These are phyloP conservation scores for Aureobasidium sp. DNA, from an alignment of 2,329 filamentous ascomycete genomes.

Conservation along the genomic window DNA sequence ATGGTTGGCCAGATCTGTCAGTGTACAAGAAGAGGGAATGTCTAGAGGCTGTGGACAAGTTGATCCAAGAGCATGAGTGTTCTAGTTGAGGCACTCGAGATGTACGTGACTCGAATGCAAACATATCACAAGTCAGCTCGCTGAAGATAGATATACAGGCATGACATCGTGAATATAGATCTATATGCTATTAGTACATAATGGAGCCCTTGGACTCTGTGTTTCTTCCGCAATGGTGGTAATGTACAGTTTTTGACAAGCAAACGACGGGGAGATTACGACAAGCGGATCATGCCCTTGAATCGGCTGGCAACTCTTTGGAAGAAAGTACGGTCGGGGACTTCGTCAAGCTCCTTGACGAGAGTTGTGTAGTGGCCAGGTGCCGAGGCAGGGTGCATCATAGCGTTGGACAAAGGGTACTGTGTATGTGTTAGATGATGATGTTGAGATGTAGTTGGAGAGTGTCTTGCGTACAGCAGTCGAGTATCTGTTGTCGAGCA, in stretches of 20 bases:
- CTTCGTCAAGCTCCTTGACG: constrained; percentile 44
- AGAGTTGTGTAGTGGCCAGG: constrained; percentile 45
- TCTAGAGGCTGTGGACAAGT: no score
- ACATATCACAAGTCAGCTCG: no score
- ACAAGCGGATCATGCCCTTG: constrained; percentile 39
- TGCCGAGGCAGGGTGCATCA: constrained; percentile 43
- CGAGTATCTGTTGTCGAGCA: constrained; percentile 51
- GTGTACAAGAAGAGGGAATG: no score
- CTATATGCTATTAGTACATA: constrained; percentile 8
- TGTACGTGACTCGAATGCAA: no score
- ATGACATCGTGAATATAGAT: background rate
- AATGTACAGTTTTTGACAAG: background rate
- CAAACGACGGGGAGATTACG: constrained; percentile 20
- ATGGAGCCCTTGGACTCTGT: background rate
- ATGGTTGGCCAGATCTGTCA: no score
- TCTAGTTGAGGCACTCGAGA: no score
- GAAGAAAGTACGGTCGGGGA: constrained; percentile 41
- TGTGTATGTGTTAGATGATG: constrained; percentile 15
- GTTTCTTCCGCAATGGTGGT: background rate
- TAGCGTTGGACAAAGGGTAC: constrained; percentile 38
- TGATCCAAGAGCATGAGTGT: no score
- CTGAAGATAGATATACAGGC: background rate
- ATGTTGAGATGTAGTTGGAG: background rate
- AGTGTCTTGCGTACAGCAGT: constrained; percentile 26
- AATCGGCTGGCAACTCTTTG: constrained; percentile 37